Base-by-base conservation (phyloP, 2,329 filamentous ascomycete species). In the Fusarium heterosporum region DNA sequence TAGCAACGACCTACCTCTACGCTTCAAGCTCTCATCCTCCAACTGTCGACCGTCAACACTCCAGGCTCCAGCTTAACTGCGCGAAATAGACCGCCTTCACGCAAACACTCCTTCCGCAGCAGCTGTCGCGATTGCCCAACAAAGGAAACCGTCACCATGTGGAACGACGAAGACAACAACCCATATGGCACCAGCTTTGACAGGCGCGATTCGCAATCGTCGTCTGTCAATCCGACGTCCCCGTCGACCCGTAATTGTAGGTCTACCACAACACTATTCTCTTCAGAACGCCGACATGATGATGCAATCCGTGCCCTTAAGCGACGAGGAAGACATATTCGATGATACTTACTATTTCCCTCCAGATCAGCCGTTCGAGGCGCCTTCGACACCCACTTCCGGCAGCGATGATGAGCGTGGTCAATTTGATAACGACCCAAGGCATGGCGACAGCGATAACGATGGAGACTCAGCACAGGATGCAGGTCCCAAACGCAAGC, bases 81-180 rank as follows among this genome's bases (percentile, higher is more conserved):
- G 51, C 63, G 51, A 68, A 61, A 64, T 64, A 64, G 29, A 56
- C 26, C 22, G 17, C 42, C 32, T 26, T 19, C 32, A 42, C 16
- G 34, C 34, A 55, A 57, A 36, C 46, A 54, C 36, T 40, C 30
- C 40, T 50, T 50, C 36, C 38, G 46, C 50, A 69, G 25, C 38
- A 43, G 25, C 46, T 40, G 41, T 56, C 54, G 38, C 55, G 28
- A 61, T 69, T 62, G 57, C 60, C 39, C 34, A 55, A 58, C 34
- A 47, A 34, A 46, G n/a, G 54, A 55, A 38, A 54, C 48, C 43
- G 57, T 49, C 73, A 73, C 42, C 53, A 98, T 98, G 95, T 98
- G 95, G 95, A 96, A 97, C 85, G 94, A 98, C 84, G 95, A 98
- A 82, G 77, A 98, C 77, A 98, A 98, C 81, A 98, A 98, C 78